These are phyloP conservation scores for Castanea crenata DNA, from an alignment of 306 rosid genomes.

Conservation along the genomic window DNA sequence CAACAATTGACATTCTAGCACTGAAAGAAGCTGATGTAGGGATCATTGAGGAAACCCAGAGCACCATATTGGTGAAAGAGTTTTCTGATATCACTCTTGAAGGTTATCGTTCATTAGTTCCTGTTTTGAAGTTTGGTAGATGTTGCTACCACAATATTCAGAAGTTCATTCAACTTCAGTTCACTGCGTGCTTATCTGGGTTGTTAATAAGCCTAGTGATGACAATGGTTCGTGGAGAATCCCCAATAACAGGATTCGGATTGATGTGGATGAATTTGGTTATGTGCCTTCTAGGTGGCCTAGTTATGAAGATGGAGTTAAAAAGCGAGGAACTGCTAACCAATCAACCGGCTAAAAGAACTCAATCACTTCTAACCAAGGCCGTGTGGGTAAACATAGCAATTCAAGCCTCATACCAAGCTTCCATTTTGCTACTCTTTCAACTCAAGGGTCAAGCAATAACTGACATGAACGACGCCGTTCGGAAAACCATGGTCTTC, in stretches of 20 bases:
- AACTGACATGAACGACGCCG: conserved; percentile 11
- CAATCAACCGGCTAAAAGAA: conserved; percentile 15
- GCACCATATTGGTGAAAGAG: conserved; percentile 20
- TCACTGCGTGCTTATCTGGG: conserved; percentile 48
- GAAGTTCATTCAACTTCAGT: conserved; percentile 54
- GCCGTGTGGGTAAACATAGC: conserved; percentile 33
- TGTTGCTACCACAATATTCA: conserved; percentile 45
- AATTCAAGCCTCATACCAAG: conserved; percentile 50
- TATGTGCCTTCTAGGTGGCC: conserved; percentile 43
- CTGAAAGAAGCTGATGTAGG: conserved; percentile 54
- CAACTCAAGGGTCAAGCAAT: conserved; percentile 30
- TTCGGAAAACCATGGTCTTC: conserved; percentile 50
- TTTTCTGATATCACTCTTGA: conserved; percentile 27
- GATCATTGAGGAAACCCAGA: conserved; percentile 8
- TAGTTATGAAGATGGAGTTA: conserved; percentile 56
- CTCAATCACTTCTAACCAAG: conserved; percentile 29
- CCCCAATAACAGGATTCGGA: conserved; percentile 48
- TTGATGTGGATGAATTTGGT: conserved; percentile 55
- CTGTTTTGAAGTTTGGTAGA: conserved; percentile 32
- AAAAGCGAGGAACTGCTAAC: conserved; percentile 17
- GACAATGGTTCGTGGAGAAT: conserved; percentile 46
- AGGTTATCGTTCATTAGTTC: conserved; percentile 21
- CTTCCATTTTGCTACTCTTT: conserved; percentile 31
- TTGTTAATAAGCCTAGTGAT: conserved; percentile 31
- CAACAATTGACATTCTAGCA: conserved; percentile 23